These are phyloP conservation scores for Neopestalotiopsis rosae DNA, from an alignment of 2,329 filamentous ascomycete species.

Conservation along the genomic window DNA sequence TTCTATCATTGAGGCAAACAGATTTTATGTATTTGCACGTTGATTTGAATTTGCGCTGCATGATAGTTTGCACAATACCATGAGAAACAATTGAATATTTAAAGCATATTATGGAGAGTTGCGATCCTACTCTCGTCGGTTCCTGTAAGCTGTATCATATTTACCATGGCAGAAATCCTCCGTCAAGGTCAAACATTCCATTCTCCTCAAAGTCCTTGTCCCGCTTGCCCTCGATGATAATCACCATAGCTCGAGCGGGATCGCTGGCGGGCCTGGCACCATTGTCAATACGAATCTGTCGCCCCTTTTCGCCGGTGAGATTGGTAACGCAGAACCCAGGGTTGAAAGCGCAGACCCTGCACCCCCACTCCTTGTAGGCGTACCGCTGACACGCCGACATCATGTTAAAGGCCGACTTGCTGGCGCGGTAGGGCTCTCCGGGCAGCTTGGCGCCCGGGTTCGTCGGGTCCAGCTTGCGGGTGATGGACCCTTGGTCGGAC, in stretches of 20 bases:
- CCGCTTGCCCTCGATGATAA: constrained; percentile 33
- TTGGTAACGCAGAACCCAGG: constrained; percentile 40
- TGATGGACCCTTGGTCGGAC: constrained; percentile 41
- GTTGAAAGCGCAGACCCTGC: constrained; percentile 39
- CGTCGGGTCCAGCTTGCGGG: constrained; percentile 32
- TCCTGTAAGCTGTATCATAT: background rate
- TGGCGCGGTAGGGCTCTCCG: constrained; percentile 42
- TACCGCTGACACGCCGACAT: constrained; percentile 36
- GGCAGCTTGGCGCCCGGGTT: constrained; percentile 32
- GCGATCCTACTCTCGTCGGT: background rate
- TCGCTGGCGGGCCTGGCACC: constrained; percentile 35
- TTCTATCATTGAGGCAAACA: too few species aligned
- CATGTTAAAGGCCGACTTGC: constrained; percentile 51
- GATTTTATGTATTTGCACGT: too few species aligned
- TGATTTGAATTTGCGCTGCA: too few species aligned
- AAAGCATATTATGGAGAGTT: too few species aligned
- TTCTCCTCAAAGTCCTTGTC: constrained; percentile 33
- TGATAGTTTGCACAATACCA: too few species aligned
- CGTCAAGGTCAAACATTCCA: constrained; percentile 29
- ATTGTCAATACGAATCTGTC: constrained; percentile 28
- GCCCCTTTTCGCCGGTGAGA: constrained; percentile 34
- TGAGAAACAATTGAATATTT: too few species aligned
- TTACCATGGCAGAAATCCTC: constrained; percentile 28
- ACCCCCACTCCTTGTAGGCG: constrained; percentile 34
- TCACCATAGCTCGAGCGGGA: constrained; percentile 30